Percentiles rank a stretch among this genome's conserved stretches.
Conservation (phyloP, 805 yeast species). For the Ogataea nonfermentans region DNA sequence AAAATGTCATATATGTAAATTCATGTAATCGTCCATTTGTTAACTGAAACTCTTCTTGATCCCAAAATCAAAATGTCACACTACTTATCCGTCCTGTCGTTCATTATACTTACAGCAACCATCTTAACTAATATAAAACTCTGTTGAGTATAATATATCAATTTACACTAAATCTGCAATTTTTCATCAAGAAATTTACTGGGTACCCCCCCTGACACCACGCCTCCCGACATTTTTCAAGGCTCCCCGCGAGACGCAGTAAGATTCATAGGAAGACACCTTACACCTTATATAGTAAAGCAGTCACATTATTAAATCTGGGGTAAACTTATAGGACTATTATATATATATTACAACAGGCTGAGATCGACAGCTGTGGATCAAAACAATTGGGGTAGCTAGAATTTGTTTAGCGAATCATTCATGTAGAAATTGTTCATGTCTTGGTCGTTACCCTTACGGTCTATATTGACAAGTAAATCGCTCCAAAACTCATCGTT, state of each 20-base stretch:
- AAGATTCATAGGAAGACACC: conserved; percentile 3
- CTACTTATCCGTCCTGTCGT: neutral
- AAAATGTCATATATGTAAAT: neutral
- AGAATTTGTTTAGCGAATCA: conserved; percentile 16
- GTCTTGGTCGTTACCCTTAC: conserved; percentile 18
- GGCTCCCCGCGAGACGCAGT: neutral
- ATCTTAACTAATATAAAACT: conserved; percentile 20
- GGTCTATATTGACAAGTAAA: conserved; percentile 34
- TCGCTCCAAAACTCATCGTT: conserved; percentile 77
- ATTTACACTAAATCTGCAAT: conserved; percentile 11
- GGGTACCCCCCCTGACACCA: conserved; percentile 6
- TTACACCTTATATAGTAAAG: conserved; percentile 14
- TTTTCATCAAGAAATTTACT: conserved; percentile 6
- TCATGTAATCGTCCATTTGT: neutral
- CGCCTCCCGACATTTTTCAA: neutral
- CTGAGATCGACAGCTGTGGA: neutral
- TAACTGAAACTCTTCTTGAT: neutral
- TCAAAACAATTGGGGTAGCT: neutral
- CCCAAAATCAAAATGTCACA: no score
- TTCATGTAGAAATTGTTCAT: conserved; percentile 12
- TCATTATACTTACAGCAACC: conserved; percentile 32
- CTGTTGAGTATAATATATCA: conserved; percentile 8
- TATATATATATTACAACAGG: neutral
- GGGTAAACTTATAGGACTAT: neutral
- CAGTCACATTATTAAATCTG: conserved; percentile 17